A percentile compares a stretch with the other conserved stretches of the same genome.
phyloP scores from a whole-genome alignment of 176 grass and related monocot species.

The Juncus effusus region DNA sequence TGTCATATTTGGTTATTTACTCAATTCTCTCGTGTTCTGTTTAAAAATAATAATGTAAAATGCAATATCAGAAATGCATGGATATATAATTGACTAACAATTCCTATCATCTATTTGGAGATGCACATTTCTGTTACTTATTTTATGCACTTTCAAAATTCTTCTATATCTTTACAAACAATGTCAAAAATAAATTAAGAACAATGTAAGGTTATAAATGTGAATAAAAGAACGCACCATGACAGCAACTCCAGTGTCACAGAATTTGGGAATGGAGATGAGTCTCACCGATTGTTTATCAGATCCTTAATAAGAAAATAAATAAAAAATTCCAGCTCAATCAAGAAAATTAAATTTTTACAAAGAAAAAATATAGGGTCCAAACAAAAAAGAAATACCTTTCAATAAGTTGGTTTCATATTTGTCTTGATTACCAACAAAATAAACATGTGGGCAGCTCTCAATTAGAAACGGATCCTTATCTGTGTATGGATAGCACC shows the following conservation, averaged over 20 bases:
- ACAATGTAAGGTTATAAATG: no score
- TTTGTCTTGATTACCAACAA: conserved; percentile 90
- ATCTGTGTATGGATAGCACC: conserved; percentile 93
- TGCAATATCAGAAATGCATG: background rate
- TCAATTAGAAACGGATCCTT: conserved; percentile 96
- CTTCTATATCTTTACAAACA: no score
- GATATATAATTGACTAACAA: background rate
- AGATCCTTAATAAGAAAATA: conserved; percentile 50
- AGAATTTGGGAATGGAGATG: conserved; percentile 87
- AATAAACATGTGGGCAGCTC: conserved; percentile 91
- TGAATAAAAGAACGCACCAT: conserved; percentile 48
- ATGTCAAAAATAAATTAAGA: no score
- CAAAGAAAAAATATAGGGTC: conserved; percentile 17
- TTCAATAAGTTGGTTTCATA: conserved; percentile 61
- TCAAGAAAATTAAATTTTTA: conserved; percentile 8
- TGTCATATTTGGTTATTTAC: no score
- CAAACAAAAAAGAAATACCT: conserved; percentile 44
- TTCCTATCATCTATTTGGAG: no score
- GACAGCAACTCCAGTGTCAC: conserved; percentile 70
- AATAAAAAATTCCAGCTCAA: background rate
- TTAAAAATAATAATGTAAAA: background rate
- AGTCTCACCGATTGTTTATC: conserved; percentile 78
- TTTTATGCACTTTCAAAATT: no score
- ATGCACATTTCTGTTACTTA: no score
- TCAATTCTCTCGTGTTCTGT: no score